A percentile compares a stretch with the other conserved stretches of the same genome.
Evolutionary conservation across 2,329 filamentous ascomycete genomes (phyloP).

Genomic region (Cytospora schulzeri): DNA sequence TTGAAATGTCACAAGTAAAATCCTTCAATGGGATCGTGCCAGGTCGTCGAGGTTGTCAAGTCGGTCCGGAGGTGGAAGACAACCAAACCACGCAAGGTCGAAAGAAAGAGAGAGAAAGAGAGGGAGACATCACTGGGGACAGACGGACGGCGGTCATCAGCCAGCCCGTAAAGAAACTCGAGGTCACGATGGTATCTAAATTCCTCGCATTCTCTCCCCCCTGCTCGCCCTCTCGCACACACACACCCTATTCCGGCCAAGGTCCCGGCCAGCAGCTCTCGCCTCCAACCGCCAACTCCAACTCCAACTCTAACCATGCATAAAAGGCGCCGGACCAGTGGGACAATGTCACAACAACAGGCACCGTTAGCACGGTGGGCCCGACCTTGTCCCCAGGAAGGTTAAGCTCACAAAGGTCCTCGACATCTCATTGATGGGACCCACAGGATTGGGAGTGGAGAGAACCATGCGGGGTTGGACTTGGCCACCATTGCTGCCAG

Average conservation of each 20-base stretch:
- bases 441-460: constrained; percentile 14
- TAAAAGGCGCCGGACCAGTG: constrained; percentile 6
- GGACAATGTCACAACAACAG: constrained; percentile 11
- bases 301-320: not conserved
- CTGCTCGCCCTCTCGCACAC: constrained; percentile 5
- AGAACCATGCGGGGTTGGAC: constrained; percentile 22
- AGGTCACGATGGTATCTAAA: constrained; percentile 27
- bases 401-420: constrained; percentile 12
- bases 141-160: constrained; percentile 14
- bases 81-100: not conserved
- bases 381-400: constrained; percentile 9
- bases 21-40: too few relatives aligned
- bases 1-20: too few relatives aligned
- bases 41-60: not conserved
- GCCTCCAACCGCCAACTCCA: constrained; percentile 5
- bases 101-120: not conserved
- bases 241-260: constrained; percentile 13
- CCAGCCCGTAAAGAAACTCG: constrained; percentile 12
- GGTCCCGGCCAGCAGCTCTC: constrained; percentile 8
- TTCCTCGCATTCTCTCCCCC: not conserved
- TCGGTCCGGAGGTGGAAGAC: not conserved
- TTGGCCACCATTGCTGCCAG: not conserved
- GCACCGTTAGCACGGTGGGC: constrained; percentile 1
- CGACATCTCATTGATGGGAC: constrained; percentile 27
- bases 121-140: not conserved